Percentiles rank a stretch among this genome's conserved stretches.
Evolutionary conservation across 805 yeast species (phyloP).

Genomic region (Ogataea paraovalis): DNA sequence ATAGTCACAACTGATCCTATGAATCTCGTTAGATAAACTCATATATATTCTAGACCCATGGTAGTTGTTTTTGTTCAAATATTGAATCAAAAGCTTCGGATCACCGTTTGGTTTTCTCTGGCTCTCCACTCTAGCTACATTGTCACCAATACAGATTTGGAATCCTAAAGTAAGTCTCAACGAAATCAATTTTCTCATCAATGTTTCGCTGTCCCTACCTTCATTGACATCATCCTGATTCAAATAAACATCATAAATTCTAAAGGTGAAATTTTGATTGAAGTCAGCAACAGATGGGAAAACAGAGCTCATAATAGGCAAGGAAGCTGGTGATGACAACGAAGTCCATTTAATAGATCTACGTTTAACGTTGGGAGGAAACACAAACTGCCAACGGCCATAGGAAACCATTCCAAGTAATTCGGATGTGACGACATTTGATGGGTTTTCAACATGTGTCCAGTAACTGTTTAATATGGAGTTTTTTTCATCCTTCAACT

Average conservation of each 20-base stretch:
- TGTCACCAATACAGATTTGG: conserved; percentile 78
- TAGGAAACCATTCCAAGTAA: conserved; percentile 54
- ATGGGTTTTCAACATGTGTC: conserved; percentile 74
- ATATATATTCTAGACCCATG: conserved; percentile 66
- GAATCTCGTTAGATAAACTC: conserved; percentile 79
- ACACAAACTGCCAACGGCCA: conserved; percentile 90
- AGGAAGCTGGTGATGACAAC: conserved; percentile 85
- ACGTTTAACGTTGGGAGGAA: conserved; percentile 65
- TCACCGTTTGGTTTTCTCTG: conserved; percentile 53
- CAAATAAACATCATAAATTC: conserved; percentile 74
- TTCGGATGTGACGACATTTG: conserved; percentile 56
- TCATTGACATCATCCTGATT: conserved; percentile 53
- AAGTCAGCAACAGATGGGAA: conserved; percentile 73
- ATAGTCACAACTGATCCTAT: conserved; percentile 70
- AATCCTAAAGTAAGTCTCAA: conserved; percentile 81
- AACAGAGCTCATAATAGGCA: conserved; percentile 75
- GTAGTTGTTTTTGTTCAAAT: conserved; percentile 44
- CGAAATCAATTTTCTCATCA: conserved; percentile 84
- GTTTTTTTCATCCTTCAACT: conserved; percentile 8
- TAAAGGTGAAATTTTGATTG: conserved; percentile 68
- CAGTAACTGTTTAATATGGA: conserved; percentile 38
- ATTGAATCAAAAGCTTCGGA: conserved; percentile 49
- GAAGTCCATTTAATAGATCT: conserved; percentile 88
- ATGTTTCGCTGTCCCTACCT: conserved; percentile 50
- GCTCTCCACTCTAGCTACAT: conserved; percentile 62